Evolutionary conservation across 2,329 filamentous ascomycete species (phyloP).

Genomic region (Cladophialophora bantiana): DNA sequence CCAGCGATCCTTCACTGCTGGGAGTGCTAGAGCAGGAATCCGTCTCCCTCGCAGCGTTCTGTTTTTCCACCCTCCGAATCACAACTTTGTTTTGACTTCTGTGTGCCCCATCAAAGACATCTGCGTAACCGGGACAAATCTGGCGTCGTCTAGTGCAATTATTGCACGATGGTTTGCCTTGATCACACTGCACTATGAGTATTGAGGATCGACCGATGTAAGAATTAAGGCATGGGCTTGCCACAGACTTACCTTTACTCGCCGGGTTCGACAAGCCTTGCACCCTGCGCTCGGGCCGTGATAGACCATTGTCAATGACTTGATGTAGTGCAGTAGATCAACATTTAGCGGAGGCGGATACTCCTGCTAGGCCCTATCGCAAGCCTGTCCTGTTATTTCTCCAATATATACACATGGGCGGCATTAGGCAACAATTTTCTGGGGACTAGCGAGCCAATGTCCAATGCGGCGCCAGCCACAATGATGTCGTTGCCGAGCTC

Average conservation of each 20-base stretch:
- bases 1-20: constrained; percentile 12
- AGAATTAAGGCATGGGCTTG: not conserved
- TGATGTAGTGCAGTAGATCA: not conserved
- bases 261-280: constrained; percentile 39
- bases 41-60: constrained; percentile 17
- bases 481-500: constrained; percentile 15
- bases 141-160: constrained; percentile 39
- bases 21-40: constrained; percentile 17
- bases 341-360: constrained; percentile 11
- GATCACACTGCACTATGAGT: constrained; percentile 36
- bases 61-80: constrained; percentile 26
- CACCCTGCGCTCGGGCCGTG: constrained; percentile 39
- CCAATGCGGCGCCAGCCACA: constrained; percentile 20
- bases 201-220: not conserved
- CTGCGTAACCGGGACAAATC: constrained; percentile 39
- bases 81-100: constrained; percentile 38
- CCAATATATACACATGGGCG: constrained; percentile 20
- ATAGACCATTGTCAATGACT: constrained; percentile 38
- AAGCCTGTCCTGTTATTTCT: constrained; percentile 15
- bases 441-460: constrained; percentile 13
- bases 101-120: constrained; percentile 40
- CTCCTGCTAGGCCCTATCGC: constrained; percentile 19
- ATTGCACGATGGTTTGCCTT: constrained; percentile 37
- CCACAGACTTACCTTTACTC: constrained; percentile 36
- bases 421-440: constrained; percentile 22